Base-by-base conservation (phyloP, 2,329 filamentous ascomycete genomes). In the Fusarium cicatricum region DNA sequence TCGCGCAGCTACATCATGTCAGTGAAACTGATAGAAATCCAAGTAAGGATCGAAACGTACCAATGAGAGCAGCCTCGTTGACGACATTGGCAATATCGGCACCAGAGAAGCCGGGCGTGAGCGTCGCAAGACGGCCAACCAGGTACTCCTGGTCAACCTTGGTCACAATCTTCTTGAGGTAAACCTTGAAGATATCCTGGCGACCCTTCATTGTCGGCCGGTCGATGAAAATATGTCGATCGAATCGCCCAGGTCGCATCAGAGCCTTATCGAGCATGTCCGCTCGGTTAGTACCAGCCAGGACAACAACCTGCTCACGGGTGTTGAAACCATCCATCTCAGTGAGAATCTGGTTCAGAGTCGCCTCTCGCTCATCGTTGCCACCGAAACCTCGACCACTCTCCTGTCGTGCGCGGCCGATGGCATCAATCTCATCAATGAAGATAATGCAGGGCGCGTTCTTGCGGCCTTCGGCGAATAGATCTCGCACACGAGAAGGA, bases 281-380 rank as follows among this genome's bases (percentile, higher is more conserved):
- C 11, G 92, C 90, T 77, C 95, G 85, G 79, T 99, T 99, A 51
- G 95, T 99, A 79, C 95, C 95, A 42, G 95, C 95, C 59, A 99
- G 84, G 28, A 99, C 95, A 47, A 99, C 94, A 36, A 99, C 91
- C 78, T 98, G 94, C 71, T 98, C 94, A 2, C 89, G 86, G 8
- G 94, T 98, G 77, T 97, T 97, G 86, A 98, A 98, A 54, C 94
- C 95, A 73, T 99, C 95, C 95, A 99, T 99, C 75, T 99, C 95
- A 0, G 95, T 99, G 48, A 99, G 81, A 58, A 99, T 98, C 78
- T 99, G 95, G 77, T 99, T 99, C 23, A 99, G 87, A 0, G 95
- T 99, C 41, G 91, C 91, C 78, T 99, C 95, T 58, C 95, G 90
- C 79, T 99, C 95, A 72, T 99, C 95, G 71, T 98, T 98, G 58